Evolutionary conservation across 257 asterid species (phyloP), one percentile per base, ranked within the genome.

Genomic region (Misopates orontium): DNA sequence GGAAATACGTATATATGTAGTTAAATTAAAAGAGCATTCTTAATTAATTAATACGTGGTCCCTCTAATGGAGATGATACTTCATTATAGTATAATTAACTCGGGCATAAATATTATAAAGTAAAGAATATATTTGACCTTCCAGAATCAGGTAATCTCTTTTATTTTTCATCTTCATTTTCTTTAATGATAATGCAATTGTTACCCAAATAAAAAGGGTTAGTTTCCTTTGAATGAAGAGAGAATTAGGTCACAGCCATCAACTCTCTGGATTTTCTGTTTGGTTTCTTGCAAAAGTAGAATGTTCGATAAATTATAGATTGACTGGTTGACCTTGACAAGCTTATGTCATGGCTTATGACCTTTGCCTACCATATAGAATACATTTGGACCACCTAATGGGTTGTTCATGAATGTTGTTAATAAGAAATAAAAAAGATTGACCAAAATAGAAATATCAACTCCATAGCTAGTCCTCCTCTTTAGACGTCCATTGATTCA

Each of bases 311-410:
- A 7, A 16, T 64, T 56, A 36, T 50, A 71, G 58, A 76, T 57
- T 63, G 73, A 73, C 73, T 0, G 18, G 74, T 67, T 71, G 72
- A 62, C 77, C 70, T 72, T 75, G 4, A 9, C 8, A 16, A 22
- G 53, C 71, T 10, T 40, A 28, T 48, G 79, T 79, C 84, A 75
- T 56, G 49, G 68, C 71, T 53, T 79, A 51, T 65, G 79, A 66
- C 78, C 11, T 72, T 21, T 39, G 60, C 78, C 73, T 49, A 71
- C 65, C 48, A 49, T 19, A 31, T 48, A 48, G 22, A 48, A 48
- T 48, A 48, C 20, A 48, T 48, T n/a, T 58, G 18, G 14, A 31
- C 28, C 17, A 19, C 73, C 73, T 48, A 31, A 20, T 32, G 13
- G 54, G 19, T 32, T 22, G 77, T 72, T 60, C 44, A 64, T 28